These are phyloP conservation scores for Mycena indigotica DNA, from an alignment of 768 basidiomycete species.

Conservation along the genomic window DNA sequence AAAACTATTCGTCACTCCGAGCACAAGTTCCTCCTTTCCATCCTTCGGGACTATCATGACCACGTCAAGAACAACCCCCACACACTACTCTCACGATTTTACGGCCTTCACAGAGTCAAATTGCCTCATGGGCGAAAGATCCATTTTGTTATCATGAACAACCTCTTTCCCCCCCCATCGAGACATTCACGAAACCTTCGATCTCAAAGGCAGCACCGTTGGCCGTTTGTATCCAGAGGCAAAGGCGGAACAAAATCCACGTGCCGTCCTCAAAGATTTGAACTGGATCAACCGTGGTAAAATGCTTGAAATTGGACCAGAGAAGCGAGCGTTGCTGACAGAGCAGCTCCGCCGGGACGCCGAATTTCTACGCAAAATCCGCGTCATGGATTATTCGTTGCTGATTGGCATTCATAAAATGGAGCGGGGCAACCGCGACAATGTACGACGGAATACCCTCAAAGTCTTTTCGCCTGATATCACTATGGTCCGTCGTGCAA, in stretches of 20 bases:
- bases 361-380: conserved; percentile 77
- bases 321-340: conserved; percentile 86
- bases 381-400: conserved; percentile 97
- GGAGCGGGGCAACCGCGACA: conserved; percentile 88
- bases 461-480: conserved; percentile 91
- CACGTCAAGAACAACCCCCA: conserved; percentile 92
- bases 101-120: conserved; percentile 97
- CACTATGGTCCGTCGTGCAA: conserved; percentile 59
- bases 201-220: conserved; percentile 93
- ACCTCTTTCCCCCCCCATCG: conserved; percentile 96
- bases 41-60: conserved; percentile 80
- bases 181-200: conserved; percentile 97
- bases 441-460: conserved; percentile 85
- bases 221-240: conserved; percentile 88
- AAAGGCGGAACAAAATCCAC: conserved; percentile 73
- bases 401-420: conserved; percentile 94
- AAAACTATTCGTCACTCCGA: conserved; percentile 96
- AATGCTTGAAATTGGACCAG: conserved; percentile 88
- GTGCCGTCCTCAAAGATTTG: conserved; percentile 91
- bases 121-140: conserved; percentile 92
- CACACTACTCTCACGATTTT: conserved; percentile 91
- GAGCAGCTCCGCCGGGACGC: conserved; percentile 90
- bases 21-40: conserved; percentile 87
- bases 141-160: conserved; percentile 99
- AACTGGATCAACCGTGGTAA: conserved; percentile 90